Evolutionary conservation across 2,329 filamentous ascomycete genomes (phyloP).

Genomic region (Penicillium sp.): DNA sequence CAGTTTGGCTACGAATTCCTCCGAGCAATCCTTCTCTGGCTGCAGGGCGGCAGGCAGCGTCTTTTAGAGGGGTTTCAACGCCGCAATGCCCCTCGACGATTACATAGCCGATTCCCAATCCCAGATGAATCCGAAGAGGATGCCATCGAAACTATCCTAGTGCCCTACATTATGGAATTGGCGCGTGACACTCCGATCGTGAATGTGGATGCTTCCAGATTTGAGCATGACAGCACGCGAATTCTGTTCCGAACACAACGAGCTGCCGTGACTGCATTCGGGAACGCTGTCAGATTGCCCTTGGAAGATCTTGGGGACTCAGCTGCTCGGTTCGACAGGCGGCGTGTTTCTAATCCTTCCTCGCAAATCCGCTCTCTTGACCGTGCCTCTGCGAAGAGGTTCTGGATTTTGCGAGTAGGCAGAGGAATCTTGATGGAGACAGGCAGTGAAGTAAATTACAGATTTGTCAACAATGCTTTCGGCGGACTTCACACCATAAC

Average conservation of each 20-base stretch:
- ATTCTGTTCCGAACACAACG: constrained; percentile 53
- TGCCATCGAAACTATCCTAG: constrained; percentile 56
- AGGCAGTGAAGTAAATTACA: constrained; percentile 55
- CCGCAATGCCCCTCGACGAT: constrained; percentile 39
- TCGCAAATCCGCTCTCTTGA: constrained; percentile 34
- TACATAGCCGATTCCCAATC: constrained; percentile 52
- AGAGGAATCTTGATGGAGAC: constrained; percentile 59
- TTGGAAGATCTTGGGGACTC: constrained; percentile 51
- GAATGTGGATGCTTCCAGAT: constrained; percentile 58
- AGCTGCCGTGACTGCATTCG: constrained; percentile 58
- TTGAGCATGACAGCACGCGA: constrained; percentile 55
- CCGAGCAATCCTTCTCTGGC: constrained; percentile 61
- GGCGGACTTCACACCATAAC: constrained; percentile 54
- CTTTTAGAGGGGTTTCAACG: constrained; percentile 58
- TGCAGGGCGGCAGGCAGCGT: constrained; percentile 57
- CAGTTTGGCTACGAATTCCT: constrained; percentile 65
- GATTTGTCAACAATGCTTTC: constrained; percentile 59
- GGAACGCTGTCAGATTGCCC: constrained; percentile 51
- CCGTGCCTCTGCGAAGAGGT: constrained; percentile 38
- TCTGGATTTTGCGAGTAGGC: constrained; percentile 61
- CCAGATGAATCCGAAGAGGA: constrained; percentile 49
- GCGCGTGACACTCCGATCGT: constrained; percentile 52
- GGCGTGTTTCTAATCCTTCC: constrained; percentile 17
- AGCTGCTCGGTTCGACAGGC: constrained; percentile 29
- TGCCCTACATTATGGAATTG: constrained; percentile 58